A percentile compares a stretch with the other conserved stretches of the same genome.
Evolutionary conservation across 2,329 filamentous ascomycete genomes (phyloP).

Genomic region (Bipolaris zeicola): DNA sequence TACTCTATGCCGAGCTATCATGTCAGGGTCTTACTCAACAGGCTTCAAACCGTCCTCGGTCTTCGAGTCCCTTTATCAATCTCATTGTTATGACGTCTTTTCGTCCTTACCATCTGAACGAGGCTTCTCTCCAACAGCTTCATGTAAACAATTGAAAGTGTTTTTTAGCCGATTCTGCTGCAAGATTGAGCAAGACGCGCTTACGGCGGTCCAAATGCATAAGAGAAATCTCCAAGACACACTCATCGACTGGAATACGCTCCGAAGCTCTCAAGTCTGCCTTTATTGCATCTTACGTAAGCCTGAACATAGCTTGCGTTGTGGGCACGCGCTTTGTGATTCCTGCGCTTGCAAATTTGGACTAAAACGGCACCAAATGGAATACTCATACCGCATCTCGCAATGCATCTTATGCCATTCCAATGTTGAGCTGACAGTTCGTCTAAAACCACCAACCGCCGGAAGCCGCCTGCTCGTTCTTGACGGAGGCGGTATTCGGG

Average conservation of each 20-base stretch:
- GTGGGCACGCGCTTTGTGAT: slow-evolving; percentile 15
- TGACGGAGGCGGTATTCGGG: slow-evolving; percentile 17
- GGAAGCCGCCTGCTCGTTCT: slow-evolving; percentile 21
- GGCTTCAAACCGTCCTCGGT: slow-evolving; percentile 5
- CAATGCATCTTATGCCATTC: slow-evolving; percentile 14
- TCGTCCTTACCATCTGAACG: not conserved
- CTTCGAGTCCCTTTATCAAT: slow-evolving; percentile 7
- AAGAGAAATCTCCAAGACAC: slow-evolving; percentile 12
- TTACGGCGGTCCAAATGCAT: slow-evolving; percentile 9
- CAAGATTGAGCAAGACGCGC: slow-evolving; percentile 1
- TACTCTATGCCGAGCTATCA: slow-evolving; percentile 8
- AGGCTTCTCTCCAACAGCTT: not conserved
- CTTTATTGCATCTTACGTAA: slow-evolving; percentile 17
- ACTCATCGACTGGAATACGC: slow-evolving; percentile 10
- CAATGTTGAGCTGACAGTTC: slow-evolving; percentile 7
- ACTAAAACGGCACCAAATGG: slow-evolving; percentile 6
- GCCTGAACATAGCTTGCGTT: slow-evolving; percentile 15
- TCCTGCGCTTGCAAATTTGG: slow-evolving; percentile 14
- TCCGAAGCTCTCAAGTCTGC: slow-evolving; percentile 14
- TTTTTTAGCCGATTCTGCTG: slow-evolving; percentile 3
- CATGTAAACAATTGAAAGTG: not conserved
- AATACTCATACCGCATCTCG: slow-evolving; percentile 18
- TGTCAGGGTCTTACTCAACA: not conserved
- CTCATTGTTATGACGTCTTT: slow-evolving; percentile 7
- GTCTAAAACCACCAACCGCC: slow-evolving; percentile 19